Percentiles rank a stretch among this genome's conserved stretches.
These are phyloP conservation scores for Sporobolomyces pararoseus DNA, from an alignment of 768 basidiomycete genomes.

Conservation along the genomic window DNA sequence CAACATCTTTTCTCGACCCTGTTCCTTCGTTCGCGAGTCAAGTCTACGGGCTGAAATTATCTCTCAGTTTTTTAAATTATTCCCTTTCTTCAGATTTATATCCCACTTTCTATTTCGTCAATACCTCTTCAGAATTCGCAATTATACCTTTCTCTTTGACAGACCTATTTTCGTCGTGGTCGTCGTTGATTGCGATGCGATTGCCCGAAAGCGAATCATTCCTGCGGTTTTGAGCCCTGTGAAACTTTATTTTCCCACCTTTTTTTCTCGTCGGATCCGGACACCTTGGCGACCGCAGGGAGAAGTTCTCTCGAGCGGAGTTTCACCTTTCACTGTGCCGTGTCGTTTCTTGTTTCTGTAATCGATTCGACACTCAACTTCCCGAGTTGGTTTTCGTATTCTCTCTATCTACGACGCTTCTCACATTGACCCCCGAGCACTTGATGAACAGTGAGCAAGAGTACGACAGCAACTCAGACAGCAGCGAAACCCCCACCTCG, in stretches of 20 bases:
- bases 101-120: not conserved
- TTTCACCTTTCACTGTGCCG: too few species aligned
- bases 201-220: not conserved
- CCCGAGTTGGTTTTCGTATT: too few species aligned
- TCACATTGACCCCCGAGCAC: not conserved
- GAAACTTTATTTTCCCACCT: not conserved
- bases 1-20: slow-evolving; percentile 92
- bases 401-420: too few species aligned
- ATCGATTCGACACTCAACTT: too few species aligned
- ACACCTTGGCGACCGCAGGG: too few species aligned
- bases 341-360: too few species aligned
- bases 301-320: too few species aligned
- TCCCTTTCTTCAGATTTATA: not conserved
- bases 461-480: not conserved
- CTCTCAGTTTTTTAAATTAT: too few species aligned
- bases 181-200: not conserved
- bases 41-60: not conserved
- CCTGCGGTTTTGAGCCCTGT: too few species aligned
- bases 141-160: not conserved
- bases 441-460: not conserved
- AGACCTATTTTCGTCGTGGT: not conserved
- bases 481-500: slow-evolving; percentile 4
- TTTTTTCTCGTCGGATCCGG: not conserved
- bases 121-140: not conserved
- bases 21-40: slow-evolving; percentile 57